Percentiles rank a stretch among this genome's conserved stretches.
phyloP scores from a whole-genome alignment of 805 yeast genomes.

The Saturnispora serradocipensis region DNA sequence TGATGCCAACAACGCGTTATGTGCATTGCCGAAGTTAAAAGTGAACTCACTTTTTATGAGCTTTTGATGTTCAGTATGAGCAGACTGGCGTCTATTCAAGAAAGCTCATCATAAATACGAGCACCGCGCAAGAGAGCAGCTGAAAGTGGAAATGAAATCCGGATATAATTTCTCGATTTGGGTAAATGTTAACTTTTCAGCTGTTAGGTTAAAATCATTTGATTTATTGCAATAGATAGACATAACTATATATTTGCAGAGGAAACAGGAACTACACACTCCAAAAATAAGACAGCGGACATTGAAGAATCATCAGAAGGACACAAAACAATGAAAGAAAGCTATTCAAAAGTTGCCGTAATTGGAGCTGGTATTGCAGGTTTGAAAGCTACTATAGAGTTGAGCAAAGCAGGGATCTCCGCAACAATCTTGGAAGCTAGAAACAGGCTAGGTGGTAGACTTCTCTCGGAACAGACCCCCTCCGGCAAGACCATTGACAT shows the following conservation, averaged over 20 bases:
- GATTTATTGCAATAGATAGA: neutral
- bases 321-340: constrained; percentile 30
- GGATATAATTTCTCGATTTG: neutral
- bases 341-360: constrained; percentile 28
- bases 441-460: constrained; percentile 60
- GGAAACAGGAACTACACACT: neutral
- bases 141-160: neutral
- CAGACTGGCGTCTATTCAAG: neutral
- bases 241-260: neutral
- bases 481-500: constrained; percentile 43
- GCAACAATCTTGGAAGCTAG: constrained; percentile 41
- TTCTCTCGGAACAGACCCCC: constrained; percentile 33
- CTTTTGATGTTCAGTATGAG: neutral
- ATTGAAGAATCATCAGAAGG: neutral
- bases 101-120: neutral
- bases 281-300: neutral
- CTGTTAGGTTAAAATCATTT: neutral
- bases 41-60: neutral
- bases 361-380: constrained; percentile 54
- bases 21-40: neutral
- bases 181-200: neutral
- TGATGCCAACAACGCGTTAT: neutral
- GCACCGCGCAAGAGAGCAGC: neutral
- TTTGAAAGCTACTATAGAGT: constrained; percentile 38
- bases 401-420: constrained; percentile 29